These are phyloP conservation scores for Penicillium sp. DNA, from an alignment of 2,329 filamentous ascomycete genomes.

Conservation along the genomic window DNA sequence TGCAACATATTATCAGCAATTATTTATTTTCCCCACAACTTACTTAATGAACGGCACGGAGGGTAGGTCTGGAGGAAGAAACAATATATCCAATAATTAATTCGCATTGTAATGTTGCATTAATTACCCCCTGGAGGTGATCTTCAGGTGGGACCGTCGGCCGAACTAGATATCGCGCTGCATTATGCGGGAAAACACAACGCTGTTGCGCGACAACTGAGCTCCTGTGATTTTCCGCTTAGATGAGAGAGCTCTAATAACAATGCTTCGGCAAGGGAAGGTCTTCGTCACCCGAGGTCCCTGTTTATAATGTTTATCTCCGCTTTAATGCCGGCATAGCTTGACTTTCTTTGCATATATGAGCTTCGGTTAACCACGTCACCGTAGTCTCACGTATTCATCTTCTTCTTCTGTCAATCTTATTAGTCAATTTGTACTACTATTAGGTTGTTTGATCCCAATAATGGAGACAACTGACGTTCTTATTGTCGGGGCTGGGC, in stretches of 20 bases:
- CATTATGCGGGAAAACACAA: background rate
- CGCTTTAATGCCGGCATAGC: background rate
- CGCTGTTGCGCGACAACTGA: background rate
- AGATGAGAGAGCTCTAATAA: background rate
- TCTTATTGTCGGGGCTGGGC: background rate
- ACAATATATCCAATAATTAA: background rate
- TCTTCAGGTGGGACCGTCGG: background rate
- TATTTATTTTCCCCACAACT: background rate
- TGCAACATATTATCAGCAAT: too few relatives aligned
- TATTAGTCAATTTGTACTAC: background rate
- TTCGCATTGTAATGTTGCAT: background rate
- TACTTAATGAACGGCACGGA: background rate
- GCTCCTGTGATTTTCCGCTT: background rate
- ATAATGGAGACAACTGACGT: background rate
- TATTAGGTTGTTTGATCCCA: background rate
- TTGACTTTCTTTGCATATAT: background rate
- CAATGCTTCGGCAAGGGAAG: background rate
- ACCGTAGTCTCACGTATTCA: background rate
- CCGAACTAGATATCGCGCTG: background rate
- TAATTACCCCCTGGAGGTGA: background rate
- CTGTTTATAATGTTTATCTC: background rate
- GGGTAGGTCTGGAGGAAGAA: too few relatives aligned
- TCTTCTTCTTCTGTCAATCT: background rate
- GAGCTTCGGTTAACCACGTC: background rate
- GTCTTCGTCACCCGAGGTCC: background rate